Evolutionary conservation across 208 protist species (phyloP).

Genomic region (Endotrypanum monterogeii): DNA sequence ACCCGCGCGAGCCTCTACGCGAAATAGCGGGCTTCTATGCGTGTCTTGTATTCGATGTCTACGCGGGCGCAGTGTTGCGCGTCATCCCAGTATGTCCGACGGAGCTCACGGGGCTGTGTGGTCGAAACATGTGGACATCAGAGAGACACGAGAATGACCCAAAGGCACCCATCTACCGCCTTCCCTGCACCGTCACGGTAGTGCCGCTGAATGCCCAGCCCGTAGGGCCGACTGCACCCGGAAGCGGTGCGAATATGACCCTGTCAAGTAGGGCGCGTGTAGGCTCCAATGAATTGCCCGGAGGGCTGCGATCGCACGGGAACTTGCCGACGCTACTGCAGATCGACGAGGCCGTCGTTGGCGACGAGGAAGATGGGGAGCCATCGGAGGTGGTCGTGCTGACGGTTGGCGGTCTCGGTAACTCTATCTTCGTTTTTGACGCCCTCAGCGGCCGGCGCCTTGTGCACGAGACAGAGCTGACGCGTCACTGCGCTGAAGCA

Average conservation of each 20-base stretch:
- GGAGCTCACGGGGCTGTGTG: conserved; percentile 35
- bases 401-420: conserved; percentile 64
- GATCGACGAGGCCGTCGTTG: not conserved
- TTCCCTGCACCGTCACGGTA: conserved; percentile 56
- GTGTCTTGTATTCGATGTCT: conserved; percentile 71
- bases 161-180: conserved; percentile 57
- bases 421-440: conserved; percentile 66
- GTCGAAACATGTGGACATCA: conserved; percentile 27
- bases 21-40: conserved; percentile 61
- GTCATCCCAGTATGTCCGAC: conserved; percentile 71
- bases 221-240: not conserved
- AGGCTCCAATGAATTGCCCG: conserved; percentile 5
- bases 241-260: not conserved
- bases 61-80: conserved; percentile 55
- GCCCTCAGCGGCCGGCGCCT: conserved; percentile 61
- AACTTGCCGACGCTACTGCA: not conserved
- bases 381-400: conserved; percentile 42
- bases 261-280: not conserved
- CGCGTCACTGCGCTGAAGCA: conserved; percentile 10
- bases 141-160: conserved; percentile 36
- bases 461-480: conserved; percentile 20
- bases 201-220: conserved; percentile 19
- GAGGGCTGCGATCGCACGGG: not conserved
- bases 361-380: conserved; percentile 13
- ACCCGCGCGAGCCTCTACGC: conserved; percentile 41